Evolutionary conservation across 306 rosid genomes (phyloP).

Genomic region (apple (Malus domestica)): DNA sequence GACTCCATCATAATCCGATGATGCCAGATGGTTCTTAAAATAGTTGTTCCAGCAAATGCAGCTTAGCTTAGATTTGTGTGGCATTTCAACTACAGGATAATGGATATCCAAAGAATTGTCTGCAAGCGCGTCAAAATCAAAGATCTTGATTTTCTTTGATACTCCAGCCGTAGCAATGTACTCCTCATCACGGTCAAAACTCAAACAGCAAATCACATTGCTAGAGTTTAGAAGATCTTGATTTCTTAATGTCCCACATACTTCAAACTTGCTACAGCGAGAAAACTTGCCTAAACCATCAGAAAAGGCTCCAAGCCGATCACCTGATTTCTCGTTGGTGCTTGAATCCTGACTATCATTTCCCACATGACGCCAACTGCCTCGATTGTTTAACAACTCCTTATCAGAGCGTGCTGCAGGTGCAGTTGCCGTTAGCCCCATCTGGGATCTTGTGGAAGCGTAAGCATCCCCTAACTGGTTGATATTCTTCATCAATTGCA

Average conservation of each 20-base stretch:
- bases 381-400: conserved; percentile 34
- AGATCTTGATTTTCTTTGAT: conserved; percentile 70
- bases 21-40: conserved; percentile 63
- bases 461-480: conserved; percentile 53
- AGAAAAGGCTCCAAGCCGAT: conserved; percentile 48
- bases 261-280: conserved; percentile 51
- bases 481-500: conserved; percentile 36
- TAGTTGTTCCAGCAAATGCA: conserved; percentile 75
- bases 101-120: conserved; percentile 56
- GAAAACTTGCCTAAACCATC: conserved; percentile 67
- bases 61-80: conserved; percentile 61
- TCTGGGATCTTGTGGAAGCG: conserved; percentile 53
- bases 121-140: conserved; percentile 47
- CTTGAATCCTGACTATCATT: conserved; percentile 21
- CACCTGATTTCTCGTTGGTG: conserved; percentile 22
- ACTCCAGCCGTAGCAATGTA: conserved; percentile 74
- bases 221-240: conserved; percentile 53
- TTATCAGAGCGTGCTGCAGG: conserved; percentile 23
- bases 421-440: conserved; percentile 30
- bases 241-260: conserved; percentile 56
- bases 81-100: conserved; percentile 66
- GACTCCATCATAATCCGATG: conserved; percentile 69
- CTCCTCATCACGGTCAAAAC: conserved; percentile 68
- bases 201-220: conserved; percentile 63
- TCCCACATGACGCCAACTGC: conserved; percentile 14